Evolutionary conservation across 139 green algal genomes (phyloP), one percentile per base, ranked within the genome.

Genomic region (Dunaliella sp.): DNA sequence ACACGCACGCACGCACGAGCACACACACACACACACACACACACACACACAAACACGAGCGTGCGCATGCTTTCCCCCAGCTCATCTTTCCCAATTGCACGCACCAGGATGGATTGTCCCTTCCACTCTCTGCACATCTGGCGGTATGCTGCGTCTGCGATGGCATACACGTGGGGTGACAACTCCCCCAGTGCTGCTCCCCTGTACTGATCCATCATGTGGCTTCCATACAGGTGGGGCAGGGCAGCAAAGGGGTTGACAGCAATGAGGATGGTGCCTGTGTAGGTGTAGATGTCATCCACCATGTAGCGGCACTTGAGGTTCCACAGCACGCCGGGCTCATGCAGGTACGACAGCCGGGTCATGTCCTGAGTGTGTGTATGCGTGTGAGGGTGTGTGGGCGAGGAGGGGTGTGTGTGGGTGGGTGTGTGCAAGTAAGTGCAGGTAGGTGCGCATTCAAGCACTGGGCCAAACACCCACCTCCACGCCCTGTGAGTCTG

Each of bases 261-360:
- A 3, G 96, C 96, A 88, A 99, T 98, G 32, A 99, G 92, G 81
- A 99, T 98, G 79, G 87, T 95, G 85, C 95, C 96, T 24, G 94
- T 97, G 89, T 97, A 98, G 36, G 96, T 99, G 93, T 99, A 98
- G 87, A 99, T 99, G 88, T 96, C 94, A 77, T 98, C 95, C 36
- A 94, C 89, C 75, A 89, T 79, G 85, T 98, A 98, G n/a, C 96
- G 90, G 0, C 84, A 87, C 79, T 94, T 94, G 21, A 98, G 86
- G 90, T 98, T 98, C 91, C 92, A 95, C 25, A 98, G 92, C 59
- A 99, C 98, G 0, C 95, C 96, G 1, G 98, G 97, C 93, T 99
- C 98, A 89, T 99, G 97, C 26, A 99, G 93, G 90, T 99, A 99
- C 0, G 94, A 93, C 65, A 99, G 92, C 37, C 94, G 96, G 0